Evolutionary conservation across 352 stramenopile species (phyloP), one percentile per base, ranked within the genome.

Genomic region (Globisporangium apiculatum): DNA sequence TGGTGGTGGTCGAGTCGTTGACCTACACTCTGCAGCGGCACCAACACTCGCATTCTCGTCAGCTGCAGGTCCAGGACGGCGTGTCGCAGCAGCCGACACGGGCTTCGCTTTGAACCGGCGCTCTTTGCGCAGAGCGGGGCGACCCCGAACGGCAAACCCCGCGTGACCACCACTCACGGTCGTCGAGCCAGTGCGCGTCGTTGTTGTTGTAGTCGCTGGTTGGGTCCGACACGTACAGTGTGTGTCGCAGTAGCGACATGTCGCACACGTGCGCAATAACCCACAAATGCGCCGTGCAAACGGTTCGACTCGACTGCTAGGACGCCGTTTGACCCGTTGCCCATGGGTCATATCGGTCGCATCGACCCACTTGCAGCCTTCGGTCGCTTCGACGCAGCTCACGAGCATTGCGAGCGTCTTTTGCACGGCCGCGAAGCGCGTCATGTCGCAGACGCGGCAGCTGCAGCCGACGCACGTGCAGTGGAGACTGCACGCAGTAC

Each of bases 361-460:
- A 4, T 58, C 48, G 12, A 74, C 65, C 75, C 77, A 89, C 55
- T 84, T 85, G 50, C 79, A 89, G 0, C 73, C 74, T 40, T 87
- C 76, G 0, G 70, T 79, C 6, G 64, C 66, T 48, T 91, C 81
- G 24, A 91, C 76, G 5, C 69, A 60, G 38, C 78, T 65, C 52
- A 91, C 58, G 43, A 91, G 69, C 35, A 84, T 58, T 5, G 51
- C 55, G 54, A 91, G 63, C 3, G 75, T 76, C 60, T 87, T 88
- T 55, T 88, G 79, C 12, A 89, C 79, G 0, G 69, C 75, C 0
- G 71, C 58, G 37, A 72, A 65, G 5, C 73, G 72, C 36, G 75
- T 83, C 5, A 76, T 85, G 49, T 76, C 81, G 67, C 82, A 91
- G 73, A 89, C 82, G n/a, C 79, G 73, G 42, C 82, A 91, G 10